These are phyloP conservation scores for Ensete ventricosum DNA, from an alignment of 176 grass and related monocot species.

Conservation along the genomic window DNA sequence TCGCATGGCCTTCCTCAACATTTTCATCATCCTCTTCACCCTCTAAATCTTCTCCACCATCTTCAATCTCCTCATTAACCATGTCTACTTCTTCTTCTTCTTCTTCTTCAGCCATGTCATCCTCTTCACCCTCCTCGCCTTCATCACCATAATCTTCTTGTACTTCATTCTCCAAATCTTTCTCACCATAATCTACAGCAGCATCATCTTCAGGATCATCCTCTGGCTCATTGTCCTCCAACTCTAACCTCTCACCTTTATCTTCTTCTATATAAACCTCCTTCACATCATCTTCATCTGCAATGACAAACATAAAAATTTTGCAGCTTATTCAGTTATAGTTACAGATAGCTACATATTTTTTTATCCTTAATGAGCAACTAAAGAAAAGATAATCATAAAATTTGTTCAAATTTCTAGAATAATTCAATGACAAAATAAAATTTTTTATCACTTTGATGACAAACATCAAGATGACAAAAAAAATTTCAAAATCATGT, in stretches of 20 bases:
- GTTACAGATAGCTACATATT: neutral
- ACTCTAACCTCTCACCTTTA: constrained; percentile 53
- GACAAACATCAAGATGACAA: no score
- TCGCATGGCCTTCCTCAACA: constrained; percentile 11
- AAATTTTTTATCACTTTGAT: neutral
- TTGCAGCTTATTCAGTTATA: neutral
- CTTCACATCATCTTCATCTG: constrained; percentile 51
- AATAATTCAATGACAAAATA: neutral
- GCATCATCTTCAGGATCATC: constrained; percentile 61
- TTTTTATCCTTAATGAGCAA: neutral
- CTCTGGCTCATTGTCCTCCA: constrained; percentile 34
- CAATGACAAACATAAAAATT: constrained; percentile 9
- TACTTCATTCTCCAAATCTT: constrained; percentile 42
- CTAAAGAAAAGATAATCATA: neutral
- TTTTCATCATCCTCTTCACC: constrained; percentile 26
- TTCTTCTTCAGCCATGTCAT: constrained; percentile 65
- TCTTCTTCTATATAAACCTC: constrained; percentile 56
- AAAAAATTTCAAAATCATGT: no score
- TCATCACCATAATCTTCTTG: constrained; percentile 46
- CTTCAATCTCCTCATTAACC: constrained; percentile 41
- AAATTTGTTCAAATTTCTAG: neutral
- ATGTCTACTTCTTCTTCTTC: constrained; percentile 56
- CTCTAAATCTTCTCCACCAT: constrained; percentile 17
- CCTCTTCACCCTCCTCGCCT: constrained; percentile 27
- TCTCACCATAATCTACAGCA: constrained; percentile 69